Percentiles rank a stretch among this genome's conserved stretches.
Conservation (phyloP, 345 rosid genomes). For the Geranium brycei region DNA sequence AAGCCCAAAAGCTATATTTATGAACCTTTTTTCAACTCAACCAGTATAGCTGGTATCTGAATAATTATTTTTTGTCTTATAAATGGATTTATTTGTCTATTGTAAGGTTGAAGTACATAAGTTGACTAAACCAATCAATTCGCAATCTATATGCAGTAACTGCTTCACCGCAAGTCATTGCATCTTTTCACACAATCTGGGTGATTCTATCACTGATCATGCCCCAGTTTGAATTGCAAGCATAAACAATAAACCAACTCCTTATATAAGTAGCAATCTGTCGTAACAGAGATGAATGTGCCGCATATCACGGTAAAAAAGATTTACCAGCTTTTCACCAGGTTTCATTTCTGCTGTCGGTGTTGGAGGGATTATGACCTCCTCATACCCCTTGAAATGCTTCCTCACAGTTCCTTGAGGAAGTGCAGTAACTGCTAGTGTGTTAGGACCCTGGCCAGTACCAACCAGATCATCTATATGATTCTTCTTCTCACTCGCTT, state of each 20-base stretch:
- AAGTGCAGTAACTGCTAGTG: slow-evolving; percentile 55
- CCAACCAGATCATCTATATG: slow-evolving; percentile 59
- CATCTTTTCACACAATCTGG: no score
- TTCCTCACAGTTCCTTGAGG: slow-evolving; percentile 88
- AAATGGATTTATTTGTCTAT: no score
- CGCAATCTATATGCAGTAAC: not conserved
- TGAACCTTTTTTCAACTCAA: no score
- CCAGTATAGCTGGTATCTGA: no score
- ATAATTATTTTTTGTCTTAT: no score
- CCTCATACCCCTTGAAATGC: slow-evolving; percentile 83
- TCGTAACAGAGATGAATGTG: not conserved
- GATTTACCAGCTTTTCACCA: slow-evolving; percentile 86
- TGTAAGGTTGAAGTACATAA: no score
- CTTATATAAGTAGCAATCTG: not conserved
- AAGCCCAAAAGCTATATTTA: no score
- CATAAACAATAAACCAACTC: not conserved
- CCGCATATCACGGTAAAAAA: slow-evolving; percentile 1
- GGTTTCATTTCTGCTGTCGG: slow-evolving; percentile 85
- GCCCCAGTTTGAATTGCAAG: not conserved
- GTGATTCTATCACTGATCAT: not conserved
- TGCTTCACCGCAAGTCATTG: not conserved
- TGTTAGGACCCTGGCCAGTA: slow-evolving; percentile 42
- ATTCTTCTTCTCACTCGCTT: slow-evolving; percentile 73
- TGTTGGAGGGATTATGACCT: slow-evolving; percentile 78
- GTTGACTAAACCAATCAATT: no score